phyloP scores from a whole-genome alignment of 1,284 basidiomycete genomes.

The Sphaerobolus stellatus region DNA sequence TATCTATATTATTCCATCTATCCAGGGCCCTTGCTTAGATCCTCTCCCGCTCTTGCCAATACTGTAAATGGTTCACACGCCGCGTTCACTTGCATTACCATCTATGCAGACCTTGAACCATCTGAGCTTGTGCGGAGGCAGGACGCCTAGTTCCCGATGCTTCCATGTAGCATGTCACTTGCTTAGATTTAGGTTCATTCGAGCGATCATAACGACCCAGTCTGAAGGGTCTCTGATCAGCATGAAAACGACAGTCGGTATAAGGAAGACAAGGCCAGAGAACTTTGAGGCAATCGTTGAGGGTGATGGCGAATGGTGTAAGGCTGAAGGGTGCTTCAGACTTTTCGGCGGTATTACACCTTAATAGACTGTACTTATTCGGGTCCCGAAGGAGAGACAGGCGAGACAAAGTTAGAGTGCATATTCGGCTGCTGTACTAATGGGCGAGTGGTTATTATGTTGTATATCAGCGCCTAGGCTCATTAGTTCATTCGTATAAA shows the following conservation, averaged over 20 bases:
- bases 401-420: constrained; percentile 62
- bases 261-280: constrained; percentile 78
- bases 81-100: constrained; percentile 80
- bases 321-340: constrained; percentile 87
- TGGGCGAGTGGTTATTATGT: too few species aligned
- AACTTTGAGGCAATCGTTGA: constrained; percentile 77
- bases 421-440: too few species aligned
- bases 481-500: too few species aligned
- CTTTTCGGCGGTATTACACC: constrained; percentile 93
- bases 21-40: constrained; percentile 49
- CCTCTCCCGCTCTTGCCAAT: constrained; percentile 79
- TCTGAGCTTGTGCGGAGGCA: constrained; percentile 75
- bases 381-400: constrained; percentile 48
- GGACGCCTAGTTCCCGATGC: constrained; percentile 73
- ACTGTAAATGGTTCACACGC: constrained; percentile 64
- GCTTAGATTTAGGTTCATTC: constrained; percentile 80
- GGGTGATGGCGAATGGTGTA: constrained; percentile 90
- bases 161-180: constrained; percentile 80
- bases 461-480: too few species aligned
- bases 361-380: constrained; percentile 84
- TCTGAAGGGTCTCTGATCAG: constrained; percentile 96
- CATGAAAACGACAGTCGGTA: constrained; percentile 91
- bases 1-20: constrained; percentile 74
- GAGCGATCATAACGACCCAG: constrained; percentile 87
- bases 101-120: constrained; percentile 82